Evolutionary conservation across 1,139 yeast genomes (phyloP).

Genomic region (Geotrichum armillariae): DNA sequence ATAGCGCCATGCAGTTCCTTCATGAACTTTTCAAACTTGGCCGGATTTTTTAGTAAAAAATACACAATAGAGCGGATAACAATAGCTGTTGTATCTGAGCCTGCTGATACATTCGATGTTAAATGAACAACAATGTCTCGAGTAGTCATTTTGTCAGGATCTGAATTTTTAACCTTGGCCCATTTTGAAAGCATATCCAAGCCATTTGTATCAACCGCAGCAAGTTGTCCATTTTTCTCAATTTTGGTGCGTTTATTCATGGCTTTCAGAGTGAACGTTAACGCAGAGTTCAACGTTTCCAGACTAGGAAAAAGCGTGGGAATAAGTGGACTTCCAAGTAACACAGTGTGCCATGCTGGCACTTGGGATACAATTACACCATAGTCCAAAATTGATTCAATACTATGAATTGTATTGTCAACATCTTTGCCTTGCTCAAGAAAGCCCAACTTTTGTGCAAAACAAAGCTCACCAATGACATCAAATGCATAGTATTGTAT

Average conservation of each 20-base stretch:
- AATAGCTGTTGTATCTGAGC: conserved; percentile 1
- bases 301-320: not conserved
- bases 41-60: not conserved
- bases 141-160: conserved; percentile 1
- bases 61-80: not conserved
- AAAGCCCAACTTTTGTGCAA: not conserved
- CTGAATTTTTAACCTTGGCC: not conserved
- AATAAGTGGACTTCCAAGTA: not conserved
- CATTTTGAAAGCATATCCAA: conserved; percentile 1
- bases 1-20: not conserved
- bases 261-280: conserved; percentile 1
- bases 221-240: not conserved
- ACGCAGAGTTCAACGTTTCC: conserved; percentile 1
- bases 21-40: not conserved
- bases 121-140: not conserved
- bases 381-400: not conserved
- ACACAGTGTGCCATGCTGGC: conserved; percentile 28
- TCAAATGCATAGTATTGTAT: not conserved
- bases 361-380: conserved; percentile 44
- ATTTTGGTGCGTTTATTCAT: conserved; percentile 1
- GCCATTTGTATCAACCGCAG: not conserved
- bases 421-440: not conserved
- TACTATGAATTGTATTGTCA: not conserved
- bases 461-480: not conserved
- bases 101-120: not conserved